Percentiles rank a stretch among this genome's conserved stretches.
Conservation (phyloP, 768 basidiomycete genomes). For the Amanita rimosa region DNA sequence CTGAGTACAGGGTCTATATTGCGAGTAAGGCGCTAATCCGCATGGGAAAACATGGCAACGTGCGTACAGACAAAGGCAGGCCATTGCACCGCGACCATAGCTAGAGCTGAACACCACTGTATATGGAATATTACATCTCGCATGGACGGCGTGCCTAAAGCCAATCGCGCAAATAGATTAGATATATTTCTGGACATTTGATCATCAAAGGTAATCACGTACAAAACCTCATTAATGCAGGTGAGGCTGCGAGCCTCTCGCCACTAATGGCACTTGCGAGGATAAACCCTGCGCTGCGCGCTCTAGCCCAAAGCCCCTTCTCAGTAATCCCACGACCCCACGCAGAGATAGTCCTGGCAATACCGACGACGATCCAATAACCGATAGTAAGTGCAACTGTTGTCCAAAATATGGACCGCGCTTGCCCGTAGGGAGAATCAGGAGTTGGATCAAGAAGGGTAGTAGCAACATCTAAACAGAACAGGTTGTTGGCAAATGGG, state of each 20-base stretch:
- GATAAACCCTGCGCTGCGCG: conserved; percentile 81
- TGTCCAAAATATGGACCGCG: conserved; percentile 59
- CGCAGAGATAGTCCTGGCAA: conserved; percentile 74
- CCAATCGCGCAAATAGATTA: conserved; percentile 6
- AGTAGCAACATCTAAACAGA: conserved; percentile 70
- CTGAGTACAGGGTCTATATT: conserved; percentile 76
- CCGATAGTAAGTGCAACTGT: conserved; percentile 63
- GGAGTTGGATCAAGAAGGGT: conserved; percentile 64
- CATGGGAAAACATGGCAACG: conserved; percentile 3
- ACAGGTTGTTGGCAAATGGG: conserved; percentile 66
- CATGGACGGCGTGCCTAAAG: conserved; percentile 78
- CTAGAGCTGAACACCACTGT: conserved; percentile 82
- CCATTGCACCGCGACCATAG: conserved; percentile 95
- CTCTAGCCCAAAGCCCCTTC: conserved; percentile 53
- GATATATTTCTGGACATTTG: background rate
- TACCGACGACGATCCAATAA: conserved; percentile 77
- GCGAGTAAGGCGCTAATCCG: conserved; percentile 7
- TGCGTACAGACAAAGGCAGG: conserved; percentile 83
- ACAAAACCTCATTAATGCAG: conserved; percentile 86
- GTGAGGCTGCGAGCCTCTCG: conserved; percentile 73
- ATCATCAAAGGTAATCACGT: conserved; percentile 19
- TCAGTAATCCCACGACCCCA: conserved; percentile 66
- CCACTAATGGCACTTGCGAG: conserved; percentile 90
- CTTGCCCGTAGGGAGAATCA: conserved; percentile 52
- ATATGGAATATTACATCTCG: conserved; percentile 90